Conservation (phyloP, 2,329 filamentous ascomycete species). For the Scedosporium minutisporum region DNA sequence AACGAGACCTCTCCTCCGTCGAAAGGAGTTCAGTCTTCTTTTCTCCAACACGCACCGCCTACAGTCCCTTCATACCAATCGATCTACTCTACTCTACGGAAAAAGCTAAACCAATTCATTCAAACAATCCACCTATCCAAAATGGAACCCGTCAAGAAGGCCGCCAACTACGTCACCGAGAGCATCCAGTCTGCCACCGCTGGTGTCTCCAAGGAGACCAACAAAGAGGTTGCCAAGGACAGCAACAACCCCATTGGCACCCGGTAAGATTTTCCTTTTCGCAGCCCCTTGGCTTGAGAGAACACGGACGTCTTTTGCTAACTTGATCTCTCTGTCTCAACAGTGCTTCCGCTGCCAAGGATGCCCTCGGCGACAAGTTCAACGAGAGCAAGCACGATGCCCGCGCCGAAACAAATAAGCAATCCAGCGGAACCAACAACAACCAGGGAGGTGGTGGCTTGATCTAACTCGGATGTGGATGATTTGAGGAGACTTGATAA, state of each 20-base stretch:
- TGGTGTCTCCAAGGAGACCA: slow-evolving; percentile 56
- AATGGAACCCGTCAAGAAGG: slow-evolving; percentile 50
- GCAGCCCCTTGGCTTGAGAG: not conserved
- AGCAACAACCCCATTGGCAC: slow-evolving; percentile 39
- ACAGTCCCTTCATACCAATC: not conserved
- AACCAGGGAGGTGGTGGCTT: not conserved
- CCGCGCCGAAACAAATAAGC: slow-evolving; percentile 34
- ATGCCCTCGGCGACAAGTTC: slow-evolving; percentile 39
- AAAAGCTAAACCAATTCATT: slow-evolving; percentile 10
- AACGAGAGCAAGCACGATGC: slow-evolving; percentile 28
- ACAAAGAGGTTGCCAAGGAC: slow-evolving; percentile 62
- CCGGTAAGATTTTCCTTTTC: slow-evolving; percentile 31
- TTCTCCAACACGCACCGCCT: not conserved
- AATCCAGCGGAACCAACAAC: slow-evolving; percentile 13
- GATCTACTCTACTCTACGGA: not conserved
- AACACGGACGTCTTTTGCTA: not conserved
- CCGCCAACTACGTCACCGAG: slow-evolving; percentile 61
- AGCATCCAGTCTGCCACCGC: slow-evolving; percentile 47
- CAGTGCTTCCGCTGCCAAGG: slow-evolving; percentile 36
- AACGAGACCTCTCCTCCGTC: not conserved
- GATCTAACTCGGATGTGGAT: not conserved
- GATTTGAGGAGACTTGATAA: not conserved
- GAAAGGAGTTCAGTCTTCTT: not conserved
- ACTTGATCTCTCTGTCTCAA: not conserved
- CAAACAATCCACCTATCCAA: slow-evolving; percentile 18